A percentile compares a stretch with the other conserved stretches of the same genome.
phyloP scores from a whole-genome alignment of 2,329 filamentous ascomycete genomes.

The Hypoxylon sp. region DNA sequence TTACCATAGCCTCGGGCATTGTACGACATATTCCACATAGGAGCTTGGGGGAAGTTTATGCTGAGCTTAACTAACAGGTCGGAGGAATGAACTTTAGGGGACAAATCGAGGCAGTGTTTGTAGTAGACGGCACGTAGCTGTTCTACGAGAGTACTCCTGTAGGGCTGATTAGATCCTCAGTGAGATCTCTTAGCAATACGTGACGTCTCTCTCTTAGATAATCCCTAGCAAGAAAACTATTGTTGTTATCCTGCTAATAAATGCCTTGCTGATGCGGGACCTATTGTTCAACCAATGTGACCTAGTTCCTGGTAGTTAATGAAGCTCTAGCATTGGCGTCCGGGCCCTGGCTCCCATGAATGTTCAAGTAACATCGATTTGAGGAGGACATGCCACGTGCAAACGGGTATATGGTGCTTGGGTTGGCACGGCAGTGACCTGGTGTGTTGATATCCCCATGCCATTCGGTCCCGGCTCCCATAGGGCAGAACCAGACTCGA shows the following conservation, averaged over 20 bases:
- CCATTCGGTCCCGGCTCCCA: slow-evolving; percentile 29
- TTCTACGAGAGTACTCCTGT: slow-evolving; percentile 23
- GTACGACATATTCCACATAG: slow-evolving; percentile 50
- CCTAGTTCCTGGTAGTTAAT: slow-evolving; percentile 17
- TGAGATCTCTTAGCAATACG: slow-evolving; percentile 18
- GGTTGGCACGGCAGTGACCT: slow-evolving; percentile 33
- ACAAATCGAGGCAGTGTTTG: slow-evolving; percentile 26
- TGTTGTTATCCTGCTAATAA: slow-evolving; percentile 24
- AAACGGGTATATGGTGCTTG: slow-evolving; percentile 18
- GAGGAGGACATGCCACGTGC: slow-evolving; percentile 40
- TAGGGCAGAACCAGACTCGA: slow-evolving; percentile 39
- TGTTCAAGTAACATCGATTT: slow-evolving; percentile 23
- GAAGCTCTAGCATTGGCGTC: slow-evolving; percentile 22
- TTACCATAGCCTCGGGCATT: slow-evolving; percentile 46
- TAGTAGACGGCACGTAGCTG: slow-evolving; percentile 27
- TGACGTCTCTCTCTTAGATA: slow-evolving; percentile 27
- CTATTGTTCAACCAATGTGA: slow-evolving; percentile 24
- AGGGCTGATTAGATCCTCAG: slow-evolving; percentile 27
- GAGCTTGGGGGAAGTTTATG: slow-evolving; percentile 40
- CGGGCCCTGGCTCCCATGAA: slow-evolving; percentile 18
- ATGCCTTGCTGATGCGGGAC: slow-evolving; percentile 8
- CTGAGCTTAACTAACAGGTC: slow-evolving; percentile 20
- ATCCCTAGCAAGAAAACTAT: slow-evolving; percentile 9
- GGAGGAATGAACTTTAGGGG: slow-evolving; percentile 25
- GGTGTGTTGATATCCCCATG: slow-evolving; percentile 27